These are phyloP conservation scores for Triticum timopheevii DNA, from an alignment of 176 grass and related monocot genomes.

Conservation along the genomic window DNA sequence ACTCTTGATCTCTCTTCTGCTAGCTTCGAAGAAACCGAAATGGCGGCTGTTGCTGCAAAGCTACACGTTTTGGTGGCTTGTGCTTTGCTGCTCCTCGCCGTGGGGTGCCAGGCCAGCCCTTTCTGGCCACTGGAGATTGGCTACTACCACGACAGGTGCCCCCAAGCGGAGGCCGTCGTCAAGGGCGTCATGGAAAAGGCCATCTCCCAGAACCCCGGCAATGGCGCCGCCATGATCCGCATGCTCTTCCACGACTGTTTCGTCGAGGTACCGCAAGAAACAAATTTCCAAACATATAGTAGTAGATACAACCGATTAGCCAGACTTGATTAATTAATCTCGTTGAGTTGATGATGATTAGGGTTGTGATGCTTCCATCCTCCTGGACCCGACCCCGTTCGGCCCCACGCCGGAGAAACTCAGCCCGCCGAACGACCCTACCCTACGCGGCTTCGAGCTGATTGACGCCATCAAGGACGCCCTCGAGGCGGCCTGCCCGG, in stretches of 20 bases:
- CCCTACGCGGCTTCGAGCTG: background rate
- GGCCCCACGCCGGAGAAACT: background rate
- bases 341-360: background rate
- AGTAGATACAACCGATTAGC: background rate
- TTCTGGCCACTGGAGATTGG: too few species aligned
- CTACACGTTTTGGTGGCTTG: background rate
- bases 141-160: too few species aligned
- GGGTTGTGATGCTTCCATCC: background rate
- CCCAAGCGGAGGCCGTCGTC: too few species aligned
- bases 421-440: too few species aligned
- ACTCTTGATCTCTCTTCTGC: background rate
- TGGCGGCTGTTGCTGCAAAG: background rate
- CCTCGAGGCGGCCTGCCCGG: background rate
- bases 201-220: constrained; percentile 15
- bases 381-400: background rate
- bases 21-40: background rate
- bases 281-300: background rate
- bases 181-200: background rate
- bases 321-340: background rate
- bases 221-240: constrained; percentile 40
- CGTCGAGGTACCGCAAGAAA: too few species aligned
- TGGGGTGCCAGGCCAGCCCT: background rate
- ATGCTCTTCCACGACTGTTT: constrained; percentile 54
- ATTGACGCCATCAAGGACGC: constrained; percentile 7
- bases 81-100: background rate